Evolutionary conservation across 306 rosid species (phyloP).

Genomic region (Begonia masoniana): DNA sequence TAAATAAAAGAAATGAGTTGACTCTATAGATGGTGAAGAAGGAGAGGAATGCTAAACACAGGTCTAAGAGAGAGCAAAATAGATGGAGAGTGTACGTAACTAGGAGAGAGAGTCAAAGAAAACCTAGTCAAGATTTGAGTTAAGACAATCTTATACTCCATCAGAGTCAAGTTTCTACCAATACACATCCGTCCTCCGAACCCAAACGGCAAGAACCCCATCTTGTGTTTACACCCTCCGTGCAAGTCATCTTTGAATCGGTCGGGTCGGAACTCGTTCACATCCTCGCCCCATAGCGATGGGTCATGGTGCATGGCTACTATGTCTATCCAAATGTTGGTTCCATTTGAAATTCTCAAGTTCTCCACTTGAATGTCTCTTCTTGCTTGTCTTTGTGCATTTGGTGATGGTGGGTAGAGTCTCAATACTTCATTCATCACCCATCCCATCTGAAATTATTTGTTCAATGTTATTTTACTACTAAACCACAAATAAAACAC

Average conservation of each 20-base stretch:
- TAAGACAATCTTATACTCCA: constrained; percentile 74
- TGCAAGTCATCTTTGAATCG: constrained; percentile 41
- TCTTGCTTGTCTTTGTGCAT: constrained; percentile 74
- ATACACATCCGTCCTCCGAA: constrained; percentile 85
- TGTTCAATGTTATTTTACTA: background rate
- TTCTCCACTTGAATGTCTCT: constrained; percentile 40
- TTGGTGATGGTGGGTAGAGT: constrained; percentile 78
- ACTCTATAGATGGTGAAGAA: constrained; percentile 30
- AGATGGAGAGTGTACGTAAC: constrained; percentile 50
- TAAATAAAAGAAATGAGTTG: no score
- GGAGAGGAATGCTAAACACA: constrained; percentile 43
- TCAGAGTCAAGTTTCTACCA: constrained; percentile 58
- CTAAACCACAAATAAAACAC: background rate
- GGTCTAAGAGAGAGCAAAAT: constrained; percentile 64
- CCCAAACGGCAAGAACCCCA: constrained; percentile 88
- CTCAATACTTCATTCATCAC: constrained; percentile 75
- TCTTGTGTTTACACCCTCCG: constrained; percentile 72
- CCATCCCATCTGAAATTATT: constrained; percentile 28
- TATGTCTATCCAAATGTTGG: constrained; percentile 77
- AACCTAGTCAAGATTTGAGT: constrained; percentile 53
- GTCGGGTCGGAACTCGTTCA: constrained; percentile 56
- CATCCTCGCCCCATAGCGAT: constrained; percentile 57
- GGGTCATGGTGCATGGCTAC: constrained; percentile 78
- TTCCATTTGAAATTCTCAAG: constrained; percentile 51
- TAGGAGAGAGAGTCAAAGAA: constrained; percentile 40